These are phyloP conservation scores for Lipomyces yamanashiensis DNA, from an alignment of 805 yeast species.

Conservation along the genomic window DNA sequence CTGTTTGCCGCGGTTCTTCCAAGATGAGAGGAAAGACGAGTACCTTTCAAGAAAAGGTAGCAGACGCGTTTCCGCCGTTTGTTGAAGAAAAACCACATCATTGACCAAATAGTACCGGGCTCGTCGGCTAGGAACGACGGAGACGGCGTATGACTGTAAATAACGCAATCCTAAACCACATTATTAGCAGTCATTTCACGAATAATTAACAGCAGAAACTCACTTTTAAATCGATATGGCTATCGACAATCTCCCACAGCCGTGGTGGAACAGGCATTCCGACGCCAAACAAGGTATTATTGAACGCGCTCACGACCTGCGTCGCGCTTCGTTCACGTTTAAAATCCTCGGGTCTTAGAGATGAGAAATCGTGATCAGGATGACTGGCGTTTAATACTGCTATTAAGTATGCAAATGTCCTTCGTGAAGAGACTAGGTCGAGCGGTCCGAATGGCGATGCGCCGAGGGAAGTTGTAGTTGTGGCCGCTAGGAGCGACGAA, in stretches of 20 bases:
- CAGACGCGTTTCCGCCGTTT: constrained; percentile 91
- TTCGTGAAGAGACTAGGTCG: constrained; percentile 80
- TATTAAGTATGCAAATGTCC: constrained; percentile 86
- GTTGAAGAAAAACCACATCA: constrained; percentile 90
- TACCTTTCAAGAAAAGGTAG: constrained; percentile 72
- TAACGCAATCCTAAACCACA: constrained; percentile 28
- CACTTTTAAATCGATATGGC: constrained; percentile 75
- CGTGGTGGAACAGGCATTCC: constrained; percentile 60
- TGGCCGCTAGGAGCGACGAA: constrained; percentile 11
- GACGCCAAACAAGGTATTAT: constrained; percentile 72
- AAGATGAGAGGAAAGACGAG: constrained; percentile 49
- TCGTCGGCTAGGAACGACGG: constrained; percentile 69
- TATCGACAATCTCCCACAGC: constrained; percentile 88
- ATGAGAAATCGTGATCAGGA: constrained; percentile 94
- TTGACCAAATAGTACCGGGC: constrained; percentile 68
- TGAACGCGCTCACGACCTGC: constrained; percentile 64
- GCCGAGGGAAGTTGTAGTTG: constrained; percentile 40
- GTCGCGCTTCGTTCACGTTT: constrained; percentile 52
- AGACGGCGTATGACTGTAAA: constrained; percentile 46
- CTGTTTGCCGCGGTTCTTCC: constrained; percentile 44
- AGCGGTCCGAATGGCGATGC: constrained; percentile 87
- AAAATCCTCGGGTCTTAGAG: constrained; percentile 79
- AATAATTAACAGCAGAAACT: constrained; percentile 32
- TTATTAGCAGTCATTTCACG: neutral
- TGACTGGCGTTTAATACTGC: constrained; percentile 89